phyloP scores from a whole-genome alignment of 78 protist species.

The Creolimax fragrantissima region DNA sequence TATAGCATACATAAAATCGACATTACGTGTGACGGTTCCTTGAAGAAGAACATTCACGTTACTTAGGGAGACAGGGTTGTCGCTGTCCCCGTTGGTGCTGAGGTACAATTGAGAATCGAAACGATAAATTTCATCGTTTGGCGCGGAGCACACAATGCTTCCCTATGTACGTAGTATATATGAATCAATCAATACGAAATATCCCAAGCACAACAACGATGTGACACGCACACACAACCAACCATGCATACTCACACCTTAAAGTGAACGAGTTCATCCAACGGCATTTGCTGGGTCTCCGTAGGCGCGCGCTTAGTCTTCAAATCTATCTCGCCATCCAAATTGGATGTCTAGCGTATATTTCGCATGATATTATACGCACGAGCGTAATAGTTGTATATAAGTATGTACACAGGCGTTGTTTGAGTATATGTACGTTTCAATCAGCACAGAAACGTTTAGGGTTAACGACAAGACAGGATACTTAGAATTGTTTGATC shows the following conservation, averaged over 20 bases:
- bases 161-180: no score
- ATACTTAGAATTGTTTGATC: no score
- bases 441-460: no score
- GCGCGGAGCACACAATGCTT: constrained; percentile 65
- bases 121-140: constrained; percentile 53
- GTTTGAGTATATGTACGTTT: no score
- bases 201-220: neutral
- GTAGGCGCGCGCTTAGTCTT: neutral
- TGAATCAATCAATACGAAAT: constrained; percentile 31
- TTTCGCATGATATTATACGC: no score
- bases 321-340: constrained; percentile 75
- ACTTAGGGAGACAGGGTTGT: neutral
- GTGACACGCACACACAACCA: neutral
- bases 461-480: no score
- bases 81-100: neutral
- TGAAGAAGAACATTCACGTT: neutral
- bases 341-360: constrained; percentile 78
- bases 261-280: neutral
- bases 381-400: no score
- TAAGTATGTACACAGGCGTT: no score
- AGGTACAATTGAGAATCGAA: neutral
- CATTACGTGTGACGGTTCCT: neutral
- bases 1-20: neutral
- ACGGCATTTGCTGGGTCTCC: neutral
- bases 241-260: neutral